Base-by-base conservation (phyloP, 345 rosid species). In the Kernera saxatilis region DNA sequence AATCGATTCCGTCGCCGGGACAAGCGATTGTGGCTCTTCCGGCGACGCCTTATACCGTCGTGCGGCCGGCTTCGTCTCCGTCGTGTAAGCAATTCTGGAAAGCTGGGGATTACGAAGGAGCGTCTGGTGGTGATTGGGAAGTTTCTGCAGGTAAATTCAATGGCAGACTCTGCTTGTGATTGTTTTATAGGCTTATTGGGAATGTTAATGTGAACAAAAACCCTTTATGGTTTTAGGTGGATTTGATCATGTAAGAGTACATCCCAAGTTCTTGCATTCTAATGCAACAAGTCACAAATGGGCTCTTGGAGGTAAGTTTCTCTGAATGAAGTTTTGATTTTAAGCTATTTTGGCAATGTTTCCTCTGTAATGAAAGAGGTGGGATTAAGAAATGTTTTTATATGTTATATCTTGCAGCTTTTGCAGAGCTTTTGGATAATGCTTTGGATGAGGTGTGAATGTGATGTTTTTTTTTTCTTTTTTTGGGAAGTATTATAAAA, bases 281-380 rank as follows among this genome's bases (percentile, higher is more conserved):
- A 93, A 93, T 73, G 98, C 97, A 66, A 93, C 98, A 2, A 89
- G 98, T 75, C 98, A 93, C 72, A 93, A 89, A 69, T 93, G 97
- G 98, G 94, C 97, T 6, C 93, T 93, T 70, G 98, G 98, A 84
- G 98, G 98, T 89, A 79, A 17, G 2, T 46, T 8, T 21, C 2
- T 36, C 9, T 5, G 10, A 22, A 43, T 30, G 14, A 39, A 26
- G 11, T 1, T 50, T 23, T 33, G 3, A 13, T 8, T 50, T 23
- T 12, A 27, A 13, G 12, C 29, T 27, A 6, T 9, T 44, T 18
- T 13, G 29, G 17, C 36, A 17, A 4, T 55, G 7, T 45, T 17
- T 33, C n/a, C n/a, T 59, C 15, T 59, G 23, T 8, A 9, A 23
- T 59, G 49, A 3, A 2, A 23, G 1, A 6, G 36, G 22, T 33